Evolutionary conservation across 129 eudicot species (phyloP), one percentile per base, ranked within the genome.

Genomic region (Flaveria brownii): DNA sequence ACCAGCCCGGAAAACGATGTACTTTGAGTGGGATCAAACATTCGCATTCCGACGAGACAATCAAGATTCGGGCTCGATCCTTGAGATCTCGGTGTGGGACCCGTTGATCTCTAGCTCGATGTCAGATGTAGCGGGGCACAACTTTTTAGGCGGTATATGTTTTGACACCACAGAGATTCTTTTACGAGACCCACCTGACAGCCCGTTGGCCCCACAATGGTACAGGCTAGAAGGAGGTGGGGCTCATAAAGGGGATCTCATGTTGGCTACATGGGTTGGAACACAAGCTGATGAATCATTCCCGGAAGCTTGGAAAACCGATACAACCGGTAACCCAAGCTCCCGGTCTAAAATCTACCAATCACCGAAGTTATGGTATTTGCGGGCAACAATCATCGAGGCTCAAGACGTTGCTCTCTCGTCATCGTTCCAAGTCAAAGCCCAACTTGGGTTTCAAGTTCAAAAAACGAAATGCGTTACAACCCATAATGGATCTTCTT

Each of bases 151-250:
- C 5, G 98, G 97, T n/a, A 79, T 94, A 52, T 94, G 97, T 74
- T 94, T 94, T 36, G 98, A 94, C 54, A 95, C 84, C 12, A 70
- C 86, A 4, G 96, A 94, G 86, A 94, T 94, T 41, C 97, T 92
- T 0, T 45, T 94, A 11, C 85, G 98, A 73, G 98, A 94, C 86
- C 97, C 98, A 71, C 98, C 97, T 0, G 98, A 94, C 74, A 94
- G 98, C 61, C 93, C 97, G 0, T 59, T 94, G 86, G 98, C 98
- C 77, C 93, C 98, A n/a, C 97, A 94, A 33, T 94, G 98, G 98
- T 94, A 94, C 77, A 84, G 98, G 60, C 87, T 94, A 7, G 98
- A 94, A 73, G 97, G 97, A 36, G 96, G 97, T 60, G 96, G 96
- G 72, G 89, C 91, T 74, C 93, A 88, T 50, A 77, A 75, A 64